phyloP scores from a whole-genome alignment of 257 asterid genomes.

The Thymus quinquecostatus region DNA sequence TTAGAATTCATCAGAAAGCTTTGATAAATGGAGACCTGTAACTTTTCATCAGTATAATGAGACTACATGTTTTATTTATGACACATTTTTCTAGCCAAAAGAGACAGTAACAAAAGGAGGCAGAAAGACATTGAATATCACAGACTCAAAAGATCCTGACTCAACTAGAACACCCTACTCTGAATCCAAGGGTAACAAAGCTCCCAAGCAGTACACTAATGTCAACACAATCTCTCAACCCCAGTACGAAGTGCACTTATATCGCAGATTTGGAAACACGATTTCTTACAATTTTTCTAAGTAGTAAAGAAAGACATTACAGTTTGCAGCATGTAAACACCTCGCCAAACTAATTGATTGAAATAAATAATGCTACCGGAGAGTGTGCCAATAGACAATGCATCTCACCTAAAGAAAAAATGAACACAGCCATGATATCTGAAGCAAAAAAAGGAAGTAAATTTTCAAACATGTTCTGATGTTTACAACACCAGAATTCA shows the following conservation, averaged over 20 bases:
- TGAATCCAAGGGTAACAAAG: not conserved
- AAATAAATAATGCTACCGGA: slow-evolving; percentile 10
- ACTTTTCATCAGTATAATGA: not conserved
- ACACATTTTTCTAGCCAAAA: too few relatives aligned
- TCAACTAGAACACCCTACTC: not conserved
- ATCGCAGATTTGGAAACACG: not conserved
- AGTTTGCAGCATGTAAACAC: not conserved
- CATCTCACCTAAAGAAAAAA: not conserved
- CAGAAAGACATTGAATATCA: not conserved
- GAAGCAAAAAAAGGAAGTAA: slow-evolving; percentile 10
- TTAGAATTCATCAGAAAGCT: slow-evolving; percentile 37
- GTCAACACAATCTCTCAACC: slow-evolving; percentile 14
- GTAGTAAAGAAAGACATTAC: slow-evolving; percentile 1
- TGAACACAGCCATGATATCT: not conserved
- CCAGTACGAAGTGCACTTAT: slow-evolving; percentile 2
- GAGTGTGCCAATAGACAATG: not conserved
- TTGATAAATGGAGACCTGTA: not conserved
- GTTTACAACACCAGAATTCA: not conserved
- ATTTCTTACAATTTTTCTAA: not conserved
- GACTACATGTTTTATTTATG: not conserved
- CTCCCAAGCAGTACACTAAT: slow-evolving; percentile 14
- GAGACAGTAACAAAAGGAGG: not conserved
- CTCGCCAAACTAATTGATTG: not conserved
- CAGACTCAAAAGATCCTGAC: not conserved
- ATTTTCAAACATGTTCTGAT: not conserved